Percentiles rank a stretch among this genome's conserved stretches.
These are phyloP conservation scores for Carex scoparia DNA, from an alignment of 176 grass and related monocot genomes.

Conservation along the genomic window DNA sequence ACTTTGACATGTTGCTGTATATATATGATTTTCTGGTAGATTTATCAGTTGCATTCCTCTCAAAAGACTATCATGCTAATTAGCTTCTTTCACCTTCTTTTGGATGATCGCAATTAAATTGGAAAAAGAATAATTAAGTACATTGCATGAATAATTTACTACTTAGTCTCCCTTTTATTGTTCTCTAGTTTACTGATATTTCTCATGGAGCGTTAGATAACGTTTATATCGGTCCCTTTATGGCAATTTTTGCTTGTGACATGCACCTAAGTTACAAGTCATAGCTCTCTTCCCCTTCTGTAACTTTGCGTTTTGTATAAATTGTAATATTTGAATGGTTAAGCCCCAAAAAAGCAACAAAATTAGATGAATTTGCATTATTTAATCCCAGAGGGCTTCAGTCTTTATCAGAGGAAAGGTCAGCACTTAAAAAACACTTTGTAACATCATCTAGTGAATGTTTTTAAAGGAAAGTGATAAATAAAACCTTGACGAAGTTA, in stretches of 20 bases:
- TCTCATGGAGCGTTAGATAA: too few species aligned
- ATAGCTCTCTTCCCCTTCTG: not conserved
- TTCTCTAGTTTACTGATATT: too few species aligned
- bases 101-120: too few species aligned
- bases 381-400: not conserved
- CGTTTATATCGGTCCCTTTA: not conserved
- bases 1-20: not conserved
- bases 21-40: not conserved
- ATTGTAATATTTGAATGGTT: not conserved
- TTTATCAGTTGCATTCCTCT: not conserved
- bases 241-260: slow-evolving; percentile 9
- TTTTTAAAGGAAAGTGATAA: not conserved
- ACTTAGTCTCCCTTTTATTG: too few species aligned
- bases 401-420: too few species aligned
- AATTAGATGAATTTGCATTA: not conserved
- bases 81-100: not conserved
- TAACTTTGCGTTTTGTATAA: not conserved
- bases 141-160: too few species aligned
- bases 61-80: too few species aligned
- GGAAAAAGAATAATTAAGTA: too few species aligned
- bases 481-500: not conserved
- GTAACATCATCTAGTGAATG: not conserved
- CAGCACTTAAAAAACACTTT: too few species aligned
- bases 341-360: not conserved
- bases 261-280: too few species aligned